Percentiles rank a stretch among this genome's conserved stretches.
Conservation (phyloP, 2,329 filamentous ascomycete genomes). For the Aureobasidium sp. region DNA sequence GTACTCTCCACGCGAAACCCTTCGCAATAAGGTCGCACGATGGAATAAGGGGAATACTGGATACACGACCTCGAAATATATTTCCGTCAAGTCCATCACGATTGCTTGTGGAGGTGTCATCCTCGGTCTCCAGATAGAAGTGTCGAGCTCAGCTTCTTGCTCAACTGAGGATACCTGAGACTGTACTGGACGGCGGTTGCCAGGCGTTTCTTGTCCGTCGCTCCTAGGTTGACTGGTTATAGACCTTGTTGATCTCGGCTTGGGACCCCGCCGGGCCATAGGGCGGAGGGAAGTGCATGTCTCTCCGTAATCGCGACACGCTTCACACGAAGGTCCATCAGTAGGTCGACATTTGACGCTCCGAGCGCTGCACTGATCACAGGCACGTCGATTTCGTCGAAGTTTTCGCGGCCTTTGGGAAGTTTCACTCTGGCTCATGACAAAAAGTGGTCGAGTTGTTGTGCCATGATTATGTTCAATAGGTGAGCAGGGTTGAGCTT, state of each 20-base stretch:
- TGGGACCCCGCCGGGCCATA: constrained; percentile 38
- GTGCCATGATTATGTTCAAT: background rate
- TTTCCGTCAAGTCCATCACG: constrained; percentile 48
- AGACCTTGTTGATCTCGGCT: background rate
- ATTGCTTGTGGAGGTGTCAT: constrained; percentile 34
- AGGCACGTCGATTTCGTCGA: constrained; percentile 27
- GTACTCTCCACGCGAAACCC: constrained; percentile 46
- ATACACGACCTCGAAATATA: constrained; percentile 58
- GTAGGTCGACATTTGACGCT: constrained; percentile 50
- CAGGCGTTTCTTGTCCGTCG: background rate
- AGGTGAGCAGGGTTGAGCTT: background rate
- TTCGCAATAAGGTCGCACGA: constrained; percentile 43
- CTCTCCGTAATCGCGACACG: constrained; percentile 55
- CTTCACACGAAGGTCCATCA: constrained; percentile 48
- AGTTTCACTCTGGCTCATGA: constrained; percentile 1
- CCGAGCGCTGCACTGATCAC: constrained; percentile 53
- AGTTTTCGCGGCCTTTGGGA: constrained; percentile 20
- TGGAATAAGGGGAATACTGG: constrained; percentile 59
- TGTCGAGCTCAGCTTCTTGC: constrained; percentile 26
- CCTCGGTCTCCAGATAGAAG: constrained; percentile 18
- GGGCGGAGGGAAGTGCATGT: constrained; percentile 55
- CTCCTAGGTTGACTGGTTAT: background rate
- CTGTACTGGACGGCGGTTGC: background rate
- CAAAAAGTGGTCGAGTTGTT: background rate
- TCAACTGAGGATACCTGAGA: constrained; percentile 1